These are phyloP conservation scores for Penicillium verhagenii DNA, from an alignment of 495 filamentous ascomycete genomes.

Conservation along the genomic window DNA sequence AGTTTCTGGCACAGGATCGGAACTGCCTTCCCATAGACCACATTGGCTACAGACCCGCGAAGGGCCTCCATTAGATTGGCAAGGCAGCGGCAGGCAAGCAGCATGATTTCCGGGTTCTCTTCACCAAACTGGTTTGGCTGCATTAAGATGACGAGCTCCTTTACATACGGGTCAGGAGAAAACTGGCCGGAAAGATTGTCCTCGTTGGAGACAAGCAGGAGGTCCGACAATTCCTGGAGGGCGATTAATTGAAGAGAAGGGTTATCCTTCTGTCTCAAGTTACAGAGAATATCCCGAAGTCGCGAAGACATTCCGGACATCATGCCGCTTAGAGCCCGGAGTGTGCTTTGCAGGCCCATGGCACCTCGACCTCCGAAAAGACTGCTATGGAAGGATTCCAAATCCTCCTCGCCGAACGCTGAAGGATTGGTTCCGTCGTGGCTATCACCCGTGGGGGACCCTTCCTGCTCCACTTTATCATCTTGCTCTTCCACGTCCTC, in stretches of 20 bases:
- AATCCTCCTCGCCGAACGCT: slow-evolving; percentile 63
- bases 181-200: slow-evolving; percentile 97
- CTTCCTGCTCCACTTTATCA: slow-evolving; percentile 37
- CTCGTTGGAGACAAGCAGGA: slow-evolving; percentile 90
- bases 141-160: slow-evolving; percentile 92
- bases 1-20: slow-evolving; percentile 92
- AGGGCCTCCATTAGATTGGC: slow-evolving; percentile 98
- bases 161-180: slow-evolving; percentile 89
- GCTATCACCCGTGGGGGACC: slow-evolving; percentile 56
- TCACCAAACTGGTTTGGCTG: slow-evolving; percentile 82
- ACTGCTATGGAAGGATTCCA: slow-evolving; percentile 74
- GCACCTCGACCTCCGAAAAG: slow-evolving; percentile 68
- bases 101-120: slow-evolving; percentile 96
- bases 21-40: slow-evolving; percentile 94
- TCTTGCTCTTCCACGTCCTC: slow-evolving; percentile 41
- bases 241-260: slow-evolving; percentile 88
- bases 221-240: slow-evolving; percentile 88
- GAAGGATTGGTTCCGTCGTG: slow-evolving; percentile 53
- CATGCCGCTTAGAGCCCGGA: slow-evolving; percentile 86
- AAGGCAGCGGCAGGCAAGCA: slow-evolving; percentile 91
- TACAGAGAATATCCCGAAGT: slow-evolving; percentile 78
- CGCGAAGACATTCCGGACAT: slow-evolving; percentile 79
- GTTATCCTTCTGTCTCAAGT: slow-evolving; percentile 84
- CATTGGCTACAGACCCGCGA: slow-evolving; percentile 86
- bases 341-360: slow-evolving; percentile 71